These are phyloP conservation scores for Cordyceps sp. DNA, from an alignment of 2,329 filamentous ascomycete genomes.

Conservation along the genomic window DNA sequence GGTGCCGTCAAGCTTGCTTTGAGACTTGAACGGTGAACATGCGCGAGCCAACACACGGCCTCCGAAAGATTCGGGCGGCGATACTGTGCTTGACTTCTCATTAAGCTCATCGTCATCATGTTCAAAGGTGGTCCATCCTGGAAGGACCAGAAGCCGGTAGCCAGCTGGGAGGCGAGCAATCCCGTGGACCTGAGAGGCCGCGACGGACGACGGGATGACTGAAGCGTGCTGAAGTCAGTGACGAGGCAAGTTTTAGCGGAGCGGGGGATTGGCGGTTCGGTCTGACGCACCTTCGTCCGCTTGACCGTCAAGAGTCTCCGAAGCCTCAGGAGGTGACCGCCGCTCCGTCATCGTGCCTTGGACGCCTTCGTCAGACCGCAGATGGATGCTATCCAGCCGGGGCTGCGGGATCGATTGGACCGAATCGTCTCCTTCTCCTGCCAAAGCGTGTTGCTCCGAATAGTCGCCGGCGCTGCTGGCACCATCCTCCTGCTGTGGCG, in stretches of 20 bases:
- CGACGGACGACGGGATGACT: neutral
- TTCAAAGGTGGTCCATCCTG: slow-evolving; percentile 1
- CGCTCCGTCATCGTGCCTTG: neutral
- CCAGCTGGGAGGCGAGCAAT: slow-evolving; percentile 1
- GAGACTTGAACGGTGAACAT: neutral
- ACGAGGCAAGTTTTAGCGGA: neutral
- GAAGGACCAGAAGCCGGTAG: slow-evolving; percentile 1
- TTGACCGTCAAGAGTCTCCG: neutral
- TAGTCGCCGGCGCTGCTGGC: too few species aligned
- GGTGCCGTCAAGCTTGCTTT: neutral
- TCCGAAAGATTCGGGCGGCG: neutral
- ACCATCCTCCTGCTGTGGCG: too few species aligned
- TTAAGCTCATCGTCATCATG: too few species aligned
- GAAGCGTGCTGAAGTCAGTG: neutral
- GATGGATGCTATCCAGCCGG: too few species aligned
- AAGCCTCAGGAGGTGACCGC: neutral
- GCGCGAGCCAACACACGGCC: neutral
- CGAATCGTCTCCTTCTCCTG: too few species aligned
- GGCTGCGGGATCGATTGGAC: too few species aligned
- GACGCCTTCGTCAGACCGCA: neutral
- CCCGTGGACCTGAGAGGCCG: neutral
- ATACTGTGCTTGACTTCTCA: neutral
- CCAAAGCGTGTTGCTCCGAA: too few species aligned
- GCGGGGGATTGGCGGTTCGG: too few species aligned
- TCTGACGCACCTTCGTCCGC: neutral